Base-by-base conservation (phyloP, 192 early-diverging fungal species). In the Coemansia sp. region DNA sequence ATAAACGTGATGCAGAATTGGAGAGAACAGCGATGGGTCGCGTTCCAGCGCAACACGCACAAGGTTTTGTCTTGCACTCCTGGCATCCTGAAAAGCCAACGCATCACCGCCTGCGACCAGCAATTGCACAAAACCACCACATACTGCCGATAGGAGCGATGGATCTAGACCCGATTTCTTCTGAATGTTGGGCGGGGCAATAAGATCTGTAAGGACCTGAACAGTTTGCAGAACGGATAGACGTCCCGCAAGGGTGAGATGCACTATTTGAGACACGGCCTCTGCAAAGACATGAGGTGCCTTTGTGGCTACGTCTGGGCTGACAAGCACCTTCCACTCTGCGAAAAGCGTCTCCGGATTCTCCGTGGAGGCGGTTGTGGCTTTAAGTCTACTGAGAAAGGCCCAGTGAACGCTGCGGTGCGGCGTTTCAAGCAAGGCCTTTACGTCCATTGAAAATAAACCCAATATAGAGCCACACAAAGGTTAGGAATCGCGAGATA, bases 331-430 rank as follows among this genome's bases (percentile, higher is more conserved):
- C 36, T 48, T 63, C 74, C 74, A 77, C 19, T 63, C 65, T 8
- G 65, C 65, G 43, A 61, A 58, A 16, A 47, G 46, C 36, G 52
- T 40, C 21, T 62, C 45, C 21, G 64, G 21, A 8, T 42, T 58
- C 16, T 59, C 45, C 6, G 37, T 45, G 6, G 67, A 61, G 10
- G 45, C 51, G 26, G 69, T 57, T 42, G 41, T 49, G 45, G 69
- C 46, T 36, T 54, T 45, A 8, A 71, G 62, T 45, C 67, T 77
- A 42, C 63, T 57, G 2, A 77, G 5, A 60, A 68, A 40, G 19
- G 74, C 69, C 74, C 74, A 77, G 56, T 77, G 69, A 36, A 77
- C 74, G 46, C 74, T 77, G 5, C 69, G 69, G 43, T 77, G 74
- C 48, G 68, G 49, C 61, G 69, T 71, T 37, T 63, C 65, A 40